Base-by-base conservation (phyloP, 2,329 filamentous ascomycete species). In the Sclerotinia spermophila region DNA sequence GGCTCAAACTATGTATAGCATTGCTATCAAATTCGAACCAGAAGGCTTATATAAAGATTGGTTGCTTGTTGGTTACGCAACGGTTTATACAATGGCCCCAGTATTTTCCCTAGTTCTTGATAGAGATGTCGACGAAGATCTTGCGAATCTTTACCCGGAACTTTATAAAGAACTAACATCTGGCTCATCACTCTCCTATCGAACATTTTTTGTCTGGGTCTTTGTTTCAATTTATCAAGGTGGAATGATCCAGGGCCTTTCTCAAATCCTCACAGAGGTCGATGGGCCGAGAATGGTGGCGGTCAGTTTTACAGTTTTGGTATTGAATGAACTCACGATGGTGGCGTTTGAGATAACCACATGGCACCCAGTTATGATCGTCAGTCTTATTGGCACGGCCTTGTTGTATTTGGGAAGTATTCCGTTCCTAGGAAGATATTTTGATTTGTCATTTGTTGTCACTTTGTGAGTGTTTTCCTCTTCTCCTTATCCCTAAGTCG, bases 201-300 rank as follows among this genome's bases (percentile, higher is more conserved):
- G 91, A 69, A 97, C 94, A 17, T 99, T 99, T 83, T 97, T 97
- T 83, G 89, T 95, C 73, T 99, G 96, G 96, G 93, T 98, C 8
- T 85, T 94, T 24, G 93, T 99, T 17, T 96, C 92, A 51, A 89
- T 99, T 75, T 99, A 99, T 81, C 96, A 99, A 81, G 96, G 96
- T 66, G 88, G 92, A 74, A 90, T 98, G 79, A 98, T 99, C 77
- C 95, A 99, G 82, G 94, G 95, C n/a, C 86, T 97, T 19, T 90
- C 92, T 0, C 94, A 99, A 80, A 84, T 99, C 24, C 86, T 99
- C 33, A 92, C 96, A 4, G 90, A 92, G 73, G 89, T 92, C 3
- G 89, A 93, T 74, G 86, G 89, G 1, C 84, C 86, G 19, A 85
- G 83, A 72, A 97, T 99, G 90, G 92, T 98, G 69, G 89, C 92